A percentile compares a stretch with the other conserved stretches of the same genome.
phyloP scores from a whole-genome alignment of 2,329 filamentous ascomycete species.

The Penicillium thymicola region DNA sequence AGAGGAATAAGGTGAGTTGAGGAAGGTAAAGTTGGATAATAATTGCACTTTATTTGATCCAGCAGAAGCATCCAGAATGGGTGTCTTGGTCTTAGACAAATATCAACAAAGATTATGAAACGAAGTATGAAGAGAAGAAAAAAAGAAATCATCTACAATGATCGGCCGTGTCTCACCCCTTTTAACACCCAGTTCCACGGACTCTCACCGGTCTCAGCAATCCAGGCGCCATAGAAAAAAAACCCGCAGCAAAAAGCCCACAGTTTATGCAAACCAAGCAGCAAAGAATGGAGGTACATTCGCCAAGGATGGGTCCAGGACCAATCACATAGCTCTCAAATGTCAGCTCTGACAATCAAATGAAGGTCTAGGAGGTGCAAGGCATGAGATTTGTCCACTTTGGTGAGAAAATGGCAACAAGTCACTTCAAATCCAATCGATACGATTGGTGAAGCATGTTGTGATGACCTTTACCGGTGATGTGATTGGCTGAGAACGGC shows the following conservation, averaged over 20 bases:
- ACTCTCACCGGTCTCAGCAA: conserved; percentile 2
- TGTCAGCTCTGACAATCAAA: conserved; percentile 14
- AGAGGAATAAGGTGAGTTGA: background rate
- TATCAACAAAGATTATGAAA: conserved; percentile 2
- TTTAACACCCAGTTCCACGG: conserved; percentile 2
- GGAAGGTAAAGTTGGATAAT: background rate
- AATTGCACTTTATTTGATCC: background rate
- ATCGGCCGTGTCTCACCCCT: conserved; percentile 1
- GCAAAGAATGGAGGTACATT: conserved; percentile 10
- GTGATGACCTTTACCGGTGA: conserved; percentile 12
- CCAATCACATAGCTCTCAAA: conserved; percentile 14
- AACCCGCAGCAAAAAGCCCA: background rate
- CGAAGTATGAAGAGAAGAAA: background rate
- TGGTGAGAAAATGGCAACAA: background rate
- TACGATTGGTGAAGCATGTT: conserved; percentile 8
- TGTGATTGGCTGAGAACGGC: conserved; percentile 7
- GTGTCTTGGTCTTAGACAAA: background rate
- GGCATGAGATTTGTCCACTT: background rate
- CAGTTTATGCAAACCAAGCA: conserved; percentile 2
- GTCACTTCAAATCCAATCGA: conserved; percentile 8
- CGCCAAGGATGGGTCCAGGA: background rate
- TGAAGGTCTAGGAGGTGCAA: background rate
- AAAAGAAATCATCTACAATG: background rate
- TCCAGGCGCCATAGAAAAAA: background rate
- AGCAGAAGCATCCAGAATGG: background rate